phyloP scores from a whole-genome alignment of 164 flowering plant species.

The Sedum album region DNA sequence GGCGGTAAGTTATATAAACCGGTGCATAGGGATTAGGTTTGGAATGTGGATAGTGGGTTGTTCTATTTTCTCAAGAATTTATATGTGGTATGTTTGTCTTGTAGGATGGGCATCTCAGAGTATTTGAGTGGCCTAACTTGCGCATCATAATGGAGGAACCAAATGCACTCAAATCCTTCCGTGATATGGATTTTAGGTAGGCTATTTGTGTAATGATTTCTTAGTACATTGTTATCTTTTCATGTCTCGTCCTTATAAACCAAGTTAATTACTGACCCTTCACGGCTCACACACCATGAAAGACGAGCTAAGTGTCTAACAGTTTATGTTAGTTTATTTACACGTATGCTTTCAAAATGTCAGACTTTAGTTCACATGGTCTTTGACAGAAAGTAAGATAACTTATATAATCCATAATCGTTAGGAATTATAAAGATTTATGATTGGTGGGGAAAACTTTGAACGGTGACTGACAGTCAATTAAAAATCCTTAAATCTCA shows the following conservation, averaged over 20 bases:
- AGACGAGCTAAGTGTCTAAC: not conserved
- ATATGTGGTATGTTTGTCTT: constrained; percentile 5
- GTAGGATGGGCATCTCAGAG: constrained; percentile 90
- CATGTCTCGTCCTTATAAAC: too few relatives aligned
- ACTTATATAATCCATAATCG: not conserved
- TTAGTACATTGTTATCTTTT: too few relatives aligned
- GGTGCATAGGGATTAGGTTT: too few relatives aligned
- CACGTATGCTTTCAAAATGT: not conserved
- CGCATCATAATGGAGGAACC: constrained; percentile 71
- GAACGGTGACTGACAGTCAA: not conserved
- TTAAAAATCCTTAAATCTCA: not conserved
- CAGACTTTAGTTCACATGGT: not conserved
- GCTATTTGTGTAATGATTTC: not conserved
- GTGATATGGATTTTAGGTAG: constrained; percentile 91
- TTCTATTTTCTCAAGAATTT: not conserved
- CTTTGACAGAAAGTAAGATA: not conserved
- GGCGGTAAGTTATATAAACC: constrained; percentile 47
- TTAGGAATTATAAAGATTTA: too few relatives aligned
- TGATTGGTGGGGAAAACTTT: not conserved
- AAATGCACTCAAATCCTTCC: constrained; percentile 69
- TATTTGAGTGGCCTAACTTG: constrained; percentile 86
- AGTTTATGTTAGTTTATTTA: not conserved
- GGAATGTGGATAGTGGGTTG: not conserved
- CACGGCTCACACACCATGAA: not conserved
- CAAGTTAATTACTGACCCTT: too few relatives aligned